Evolutionary conservation across 1,284 basidiomycete species (phyloP).

Genomic region (Malassezia japonica): DNA sequence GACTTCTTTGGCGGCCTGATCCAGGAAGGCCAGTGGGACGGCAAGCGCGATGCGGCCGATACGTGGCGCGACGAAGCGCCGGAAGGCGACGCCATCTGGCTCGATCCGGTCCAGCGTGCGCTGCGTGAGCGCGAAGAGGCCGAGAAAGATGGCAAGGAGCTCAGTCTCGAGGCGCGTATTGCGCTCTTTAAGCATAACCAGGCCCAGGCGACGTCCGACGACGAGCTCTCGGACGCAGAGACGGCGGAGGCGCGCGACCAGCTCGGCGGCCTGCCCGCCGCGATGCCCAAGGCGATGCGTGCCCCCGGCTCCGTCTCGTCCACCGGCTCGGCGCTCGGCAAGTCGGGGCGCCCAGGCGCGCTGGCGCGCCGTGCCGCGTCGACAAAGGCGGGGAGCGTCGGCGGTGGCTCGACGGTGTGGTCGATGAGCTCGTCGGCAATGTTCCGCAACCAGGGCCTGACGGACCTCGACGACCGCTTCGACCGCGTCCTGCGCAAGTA

Average conservation of each 20-base stretch:
- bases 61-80: conserved; percentile 38
- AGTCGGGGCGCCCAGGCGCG: conserved; percentile 33
- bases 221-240: conserved; percentile 9
- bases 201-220: neutral
- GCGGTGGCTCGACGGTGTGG: conserved; percentile 40
- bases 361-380: conserved; percentile 36
- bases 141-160: conserved; percentile 16
- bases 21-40: conserved; percentile 51
- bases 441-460: conserved; percentile 79
- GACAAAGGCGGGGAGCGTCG: conserved; percentile 30
- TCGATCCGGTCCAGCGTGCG: conserved; percentile 26
- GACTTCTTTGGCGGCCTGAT: conserved; percentile 56
- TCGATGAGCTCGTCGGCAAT: conserved; percentile 89
- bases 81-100: conserved; percentile 42
- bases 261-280: conserved; percentile 21
- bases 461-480: conserved; percentile 82
- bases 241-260: conserved; percentile 30
- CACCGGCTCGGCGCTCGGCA: conserved; percentile 27
- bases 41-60: conserved; percentile 18
- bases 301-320: conserved; percentile 16
- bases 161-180: conserved; percentile 38
- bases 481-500: conserved; percentile 51
- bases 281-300: conserved; percentile 19
- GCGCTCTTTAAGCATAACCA: conserved; percentile 38
- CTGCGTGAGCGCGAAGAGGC: conserved; percentile 18